Evolutionary conservation across 2,329 filamentous ascomycete species (phyloP), one percentile per base, ranked within the genome.

Genomic region (Monosporascus sp.): DNA sequence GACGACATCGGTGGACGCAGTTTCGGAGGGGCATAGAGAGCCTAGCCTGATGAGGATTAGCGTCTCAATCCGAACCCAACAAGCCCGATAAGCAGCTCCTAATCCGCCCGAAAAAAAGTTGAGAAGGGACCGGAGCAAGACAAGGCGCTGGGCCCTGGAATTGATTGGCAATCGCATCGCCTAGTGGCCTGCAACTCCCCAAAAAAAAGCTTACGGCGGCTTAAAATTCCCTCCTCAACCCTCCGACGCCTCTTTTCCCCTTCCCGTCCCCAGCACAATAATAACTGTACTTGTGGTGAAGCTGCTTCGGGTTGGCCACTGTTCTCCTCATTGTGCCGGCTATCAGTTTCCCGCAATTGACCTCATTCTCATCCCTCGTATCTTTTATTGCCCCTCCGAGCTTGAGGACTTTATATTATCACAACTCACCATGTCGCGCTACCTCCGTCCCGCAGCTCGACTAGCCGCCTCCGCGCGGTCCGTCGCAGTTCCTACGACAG

Each of bases 361-460:
- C 17, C 38, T 41, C 17, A 5, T 11, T 20, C 3, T 41, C 7
- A 8, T 41, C 9, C 18, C 17, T 41, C 38, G 18, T 20, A 48
- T 51, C 49, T 43, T 51, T 45, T 45, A 45, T 45, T 45, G 44
- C 52, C 51, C 60, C 54, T 35, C 31, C 11, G 31, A 14, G 31
- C 31, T 35, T 14, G 31, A 35, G 9, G 9, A 35, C 31, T 35
- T 35, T 35, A 35, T 35, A 35, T 35, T 46, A 36, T 22, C 48
- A 36, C 20, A 52, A 50, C 48, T 53, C 62, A 67, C 54, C 65
- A 79, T 79, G 77, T 79, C 77, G 65, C 76, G 77, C 65, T 72
- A 77, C 63, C 74, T 79, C 63, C 77, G 76, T 67, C 77, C 77
- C 55, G 76, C 76, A 59, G 70, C 74, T 66, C 74, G 76, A 60